phyloP scores from a whole-genome alignment of 345 rosid species.

The Linum trigynum region DNA sequence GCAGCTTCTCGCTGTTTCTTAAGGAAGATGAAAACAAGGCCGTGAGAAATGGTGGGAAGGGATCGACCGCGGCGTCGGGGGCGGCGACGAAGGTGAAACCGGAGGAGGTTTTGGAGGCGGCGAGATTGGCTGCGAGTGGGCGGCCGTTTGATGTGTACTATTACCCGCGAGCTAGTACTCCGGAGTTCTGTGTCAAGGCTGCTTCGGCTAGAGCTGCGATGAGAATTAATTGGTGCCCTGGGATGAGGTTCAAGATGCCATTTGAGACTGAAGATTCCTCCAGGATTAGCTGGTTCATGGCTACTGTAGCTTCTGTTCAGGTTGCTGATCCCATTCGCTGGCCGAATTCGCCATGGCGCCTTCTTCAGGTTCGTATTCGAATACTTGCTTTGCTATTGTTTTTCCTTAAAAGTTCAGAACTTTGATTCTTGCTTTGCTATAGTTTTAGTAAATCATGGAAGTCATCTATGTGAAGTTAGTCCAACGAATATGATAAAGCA shows the following conservation, averaged over 20 bases:
- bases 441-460: too few species aligned
- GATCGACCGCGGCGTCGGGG: slow-evolving; percentile 1
- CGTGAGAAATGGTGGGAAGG: slow-evolving; percentile 29
- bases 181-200: slow-evolving; percentile 4
- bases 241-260: slow-evolving; percentile 6
- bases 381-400: background rate
- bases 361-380: slow-evolving; percentile 1
- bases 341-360: slow-evolving; percentile 9
- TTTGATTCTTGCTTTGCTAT: too few species aligned
- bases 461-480: too few species aligned
- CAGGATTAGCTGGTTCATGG: slow-evolving; percentile 7
- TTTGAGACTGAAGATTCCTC: slow-evolving; percentile 5
- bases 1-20: slow-evolving; percentile 25
- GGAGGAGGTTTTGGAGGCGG: background rate
- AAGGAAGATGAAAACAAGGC: slow-evolving; percentile 2
- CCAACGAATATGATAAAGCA: too few species aligned
- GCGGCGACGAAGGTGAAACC: background rate
- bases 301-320: background rate
- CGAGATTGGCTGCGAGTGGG: background rate
- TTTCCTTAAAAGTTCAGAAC: too few species aligned
- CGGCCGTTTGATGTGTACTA: slow-evolving; percentile 1
- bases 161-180: background rate
- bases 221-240: slow-evolving; percentile 3
- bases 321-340: slow-evolving; percentile 6
- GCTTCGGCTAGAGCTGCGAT: background rate